Evolutionary conservation across 495 filamentous ascomycete genomes (phyloP), one percentile per base, ranked within the genome.

Genomic region (Penicillium ucsense): DNA sequence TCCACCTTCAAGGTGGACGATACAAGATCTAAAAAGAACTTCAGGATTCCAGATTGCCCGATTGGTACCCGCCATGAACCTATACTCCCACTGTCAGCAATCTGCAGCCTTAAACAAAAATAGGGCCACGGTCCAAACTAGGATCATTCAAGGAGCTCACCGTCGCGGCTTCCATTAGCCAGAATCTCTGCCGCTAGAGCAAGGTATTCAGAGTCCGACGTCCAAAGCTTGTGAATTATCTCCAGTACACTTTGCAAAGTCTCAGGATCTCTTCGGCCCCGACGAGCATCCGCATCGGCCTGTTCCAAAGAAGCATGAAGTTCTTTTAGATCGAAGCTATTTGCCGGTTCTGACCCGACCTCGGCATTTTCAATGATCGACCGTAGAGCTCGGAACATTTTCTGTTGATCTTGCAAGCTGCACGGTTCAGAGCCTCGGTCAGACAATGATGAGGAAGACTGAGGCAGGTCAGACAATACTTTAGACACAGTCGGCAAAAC

Each of bases 41-140:
- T 69, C 27, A 91, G 60, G 11, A 89, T 64, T 0, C 84, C 85
- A 7, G 83, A 77, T 27, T 82, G 77, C 4, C 86, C 85, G 39
- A 85, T 67, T 1, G 81, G 75, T 31, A 67, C 52, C 53, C 86
- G 73, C 80, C 83, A 86, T 40, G 68, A 68, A 52, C 70, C 82
- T 85, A 51, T 31, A 39, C 31, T 37, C 35, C 35, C 30, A 51
- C 11, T 56, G 38, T 33, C 8, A 10, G 41, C 3, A 35, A 30
- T 9, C 43, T 35, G 10, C 3, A 32, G 8, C 31, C 31, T 27
- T 12, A 8, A 36, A 35, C n/a, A 5, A 43, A 4, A 30, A 20
- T 27, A 46, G 5, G 5, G 45, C n/a, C 20, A 2, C 20, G 20
- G 20, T 20, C 20, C 20, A 20, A 20, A 20, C 20, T 20, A 20